A percentile compares a stretch with the other conserved stretches of the same genome.
These are phyloP conservation scores for Pseudopithomyces chartarum DNA, from an alignment of 2,329 filamentous ascomycete genomes.

Conservation along the genomic window DNA sequence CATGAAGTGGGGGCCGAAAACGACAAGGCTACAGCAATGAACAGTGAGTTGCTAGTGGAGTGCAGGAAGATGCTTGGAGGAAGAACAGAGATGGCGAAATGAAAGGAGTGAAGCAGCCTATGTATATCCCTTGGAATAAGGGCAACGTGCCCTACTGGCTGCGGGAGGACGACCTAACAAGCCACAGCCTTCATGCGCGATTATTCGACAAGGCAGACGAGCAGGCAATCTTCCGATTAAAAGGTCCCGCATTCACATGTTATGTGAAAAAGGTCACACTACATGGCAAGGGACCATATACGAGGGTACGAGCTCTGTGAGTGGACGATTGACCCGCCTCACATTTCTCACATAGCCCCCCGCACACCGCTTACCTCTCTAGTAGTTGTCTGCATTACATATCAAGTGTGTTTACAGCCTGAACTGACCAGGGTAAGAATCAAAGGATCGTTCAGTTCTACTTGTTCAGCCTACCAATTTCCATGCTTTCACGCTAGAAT, in stretches of 20 bases:
- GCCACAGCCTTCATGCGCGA: slow-evolving; percentile 12
- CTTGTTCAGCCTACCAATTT: slow-evolving; percentile 36
- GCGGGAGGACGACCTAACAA: slow-evolving; percentile 11
- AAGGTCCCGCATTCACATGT: slow-evolving; percentile 14
- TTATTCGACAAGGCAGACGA: slow-evolving; percentile 17
- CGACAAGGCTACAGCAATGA: background rate
- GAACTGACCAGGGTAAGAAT: background rate
- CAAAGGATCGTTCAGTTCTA: background rate
- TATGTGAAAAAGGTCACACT: slow-evolving; percentile 6
- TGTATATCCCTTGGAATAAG: slow-evolving; percentile 5
- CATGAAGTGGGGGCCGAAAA: slow-evolving; percentile 3
- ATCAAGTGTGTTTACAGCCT: background rate
- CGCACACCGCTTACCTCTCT: slow-evolving; percentile 2
- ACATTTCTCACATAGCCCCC: slow-evolving; percentile 13
- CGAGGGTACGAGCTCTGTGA: slow-evolving; percentile 7
- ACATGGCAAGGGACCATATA: slow-evolving; percentile 1
- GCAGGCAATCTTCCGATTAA: slow-evolving; percentile 8
- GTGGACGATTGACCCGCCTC: slow-evolving; percentile 15
- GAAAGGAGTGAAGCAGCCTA: slow-evolving; percentile 11
- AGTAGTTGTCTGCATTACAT: slow-evolving; percentile 12
- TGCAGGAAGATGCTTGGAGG: background rate
- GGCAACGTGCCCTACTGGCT: slow-evolving; percentile 9
- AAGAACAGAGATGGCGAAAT: background rate
- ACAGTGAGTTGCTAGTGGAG: background rate
- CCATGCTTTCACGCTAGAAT: slow-evolving; percentile 94